A percentile compares a stretch with the other conserved stretches of the same genome.
Evolutionary conservation across 345 rosid genomes (phyloP).

Genomic region (Nasturtium officinale): DNA sequence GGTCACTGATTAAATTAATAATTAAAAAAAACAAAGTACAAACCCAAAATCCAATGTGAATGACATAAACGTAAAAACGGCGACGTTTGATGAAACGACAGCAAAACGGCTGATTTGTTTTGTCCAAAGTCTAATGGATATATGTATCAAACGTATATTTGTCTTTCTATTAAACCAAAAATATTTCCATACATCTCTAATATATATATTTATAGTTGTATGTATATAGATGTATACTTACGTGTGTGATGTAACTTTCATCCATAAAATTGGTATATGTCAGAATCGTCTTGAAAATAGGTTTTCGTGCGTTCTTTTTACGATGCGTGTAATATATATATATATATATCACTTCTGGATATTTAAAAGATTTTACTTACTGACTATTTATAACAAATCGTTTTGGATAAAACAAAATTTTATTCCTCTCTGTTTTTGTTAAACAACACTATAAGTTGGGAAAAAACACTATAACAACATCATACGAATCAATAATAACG

Average conservation of each 20-base stretch:
- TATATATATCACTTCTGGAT: constrained; percentile 1
- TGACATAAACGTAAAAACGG: constrained; percentile 29
- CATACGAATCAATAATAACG: constrained; percentile 23
- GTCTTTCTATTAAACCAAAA: constrained; percentile 10
- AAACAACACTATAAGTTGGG: constrained; percentile 1
- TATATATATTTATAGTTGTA: neutral
- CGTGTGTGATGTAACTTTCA: constrained; percentile 49
- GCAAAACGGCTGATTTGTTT: constrained; percentile 33
- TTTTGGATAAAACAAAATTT: constrained; percentile 5
- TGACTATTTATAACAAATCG: neutral
- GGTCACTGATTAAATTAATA: constrained; percentile 27
- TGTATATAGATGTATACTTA: constrained; percentile 26
- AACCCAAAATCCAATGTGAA: constrained; percentile 34
- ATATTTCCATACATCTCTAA: neutral
- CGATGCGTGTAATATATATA: constrained; percentile 36
- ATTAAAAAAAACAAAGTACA: neutral
- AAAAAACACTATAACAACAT: neutral
- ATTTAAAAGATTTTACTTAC: constrained; percentile 14
- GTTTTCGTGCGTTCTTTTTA: constrained; percentile 44
- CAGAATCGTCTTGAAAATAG: constrained; percentile 46
- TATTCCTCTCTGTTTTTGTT: constrained; percentile 28
- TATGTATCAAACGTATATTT: constrained; percentile 28
- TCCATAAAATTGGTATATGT: constrained; percentile 45
- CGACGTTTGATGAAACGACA: constrained; percentile 29
- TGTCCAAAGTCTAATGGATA: constrained; percentile 9